Percentiles rank a stretch among this genome's conserved stretches.
Evolutionary conservation across 2,329 filamentous ascomycete genomes (phyloP).

Genomic region (Ophiocordyceps camponoti-floridani): DNA sequence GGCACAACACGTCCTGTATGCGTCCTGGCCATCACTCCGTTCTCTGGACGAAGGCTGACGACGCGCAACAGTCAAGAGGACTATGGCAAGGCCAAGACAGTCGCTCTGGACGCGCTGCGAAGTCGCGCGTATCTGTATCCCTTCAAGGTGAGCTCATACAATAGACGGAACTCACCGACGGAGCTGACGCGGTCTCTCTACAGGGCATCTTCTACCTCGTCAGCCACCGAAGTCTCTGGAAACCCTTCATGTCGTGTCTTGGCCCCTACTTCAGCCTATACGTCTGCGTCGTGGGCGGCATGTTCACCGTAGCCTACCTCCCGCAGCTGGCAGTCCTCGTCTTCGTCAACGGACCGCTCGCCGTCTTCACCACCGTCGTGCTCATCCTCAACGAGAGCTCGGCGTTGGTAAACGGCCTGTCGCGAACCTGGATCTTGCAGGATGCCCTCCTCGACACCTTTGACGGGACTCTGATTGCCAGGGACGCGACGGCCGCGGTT

Average conservation of each 20-base stretch:
- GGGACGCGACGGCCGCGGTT: constrained; percentile 41
- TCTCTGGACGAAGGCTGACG: neutral
- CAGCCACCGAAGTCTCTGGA: constrained; percentile 37
- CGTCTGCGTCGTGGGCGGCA: constrained; percentile 50
- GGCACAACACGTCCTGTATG: constrained; percentile 31
- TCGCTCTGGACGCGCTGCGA: constrained; percentile 50
- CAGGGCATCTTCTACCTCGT: constrained; percentile 43
- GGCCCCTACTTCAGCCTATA: constrained; percentile 51
- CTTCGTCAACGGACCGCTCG: constrained; percentile 70
- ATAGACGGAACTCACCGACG: too few relatives aligned
- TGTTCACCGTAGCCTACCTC: constrained; percentile 78
- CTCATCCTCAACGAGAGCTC: constrained; percentile 45
- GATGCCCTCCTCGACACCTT: constrained; percentile 80
- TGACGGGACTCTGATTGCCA: constrained; percentile 48
- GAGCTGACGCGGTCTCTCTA: neutral
- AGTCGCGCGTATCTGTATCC: constrained; percentile 79
- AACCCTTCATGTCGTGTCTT: constrained; percentile 36
- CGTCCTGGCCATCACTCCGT: neutral
- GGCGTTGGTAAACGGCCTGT: constrained; percentile 35
- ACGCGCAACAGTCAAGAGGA: constrained; percentile 41
- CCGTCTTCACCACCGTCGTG: constrained; percentile 57
- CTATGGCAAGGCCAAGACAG: constrained; percentile 42
- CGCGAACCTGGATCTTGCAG: constrained; percentile 58
- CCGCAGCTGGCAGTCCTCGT: constrained; percentile 72
- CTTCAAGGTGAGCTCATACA: constrained; percentile 35